These are phyloP conservation scores for Manihot esculenta DNA, from an alignment of 441 rosid species.

Conservation along the genomic window DNA sequence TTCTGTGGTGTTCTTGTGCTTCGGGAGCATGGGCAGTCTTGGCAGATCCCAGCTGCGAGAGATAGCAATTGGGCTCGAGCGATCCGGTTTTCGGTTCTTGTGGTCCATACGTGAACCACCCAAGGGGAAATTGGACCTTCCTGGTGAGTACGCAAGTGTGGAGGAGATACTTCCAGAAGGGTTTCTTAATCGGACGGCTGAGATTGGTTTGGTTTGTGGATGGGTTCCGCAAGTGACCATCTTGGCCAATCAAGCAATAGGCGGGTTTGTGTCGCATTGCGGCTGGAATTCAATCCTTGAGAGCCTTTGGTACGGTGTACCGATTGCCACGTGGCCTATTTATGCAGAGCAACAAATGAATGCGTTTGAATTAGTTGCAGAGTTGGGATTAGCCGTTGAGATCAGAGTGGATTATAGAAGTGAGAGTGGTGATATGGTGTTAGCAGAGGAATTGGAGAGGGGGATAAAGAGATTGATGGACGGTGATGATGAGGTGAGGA, in stretches of 20 bases:
- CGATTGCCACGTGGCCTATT: constrained; percentile 3
- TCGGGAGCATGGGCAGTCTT: constrained; percentile 27
- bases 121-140: background rate
- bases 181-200: constrained; percentile 26
- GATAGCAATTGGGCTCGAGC: constrained; percentile 24
- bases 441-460: background rate
- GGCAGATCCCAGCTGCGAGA: constrained; percentile 20
- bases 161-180: constrained; percentile 30
- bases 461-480: constrained; percentile 1
- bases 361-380: constrained; percentile 24
- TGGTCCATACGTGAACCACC: constrained; percentile 21
- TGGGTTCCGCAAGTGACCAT: constrained; percentile 37
- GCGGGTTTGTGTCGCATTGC: constrained; percentile 9
- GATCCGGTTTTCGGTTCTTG: constrained; percentile 22
- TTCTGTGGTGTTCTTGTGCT: constrained; percentile 33
- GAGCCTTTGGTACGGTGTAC: constrained; percentile 24
- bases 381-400: constrained; percentile 16
- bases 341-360: constrained; percentile 20
- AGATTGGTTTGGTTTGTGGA: constrained; percentile 26
- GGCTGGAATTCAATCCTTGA: constrained; percentile 14
- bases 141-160: background rate
- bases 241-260: constrained; percentile 15
- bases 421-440: background rate
- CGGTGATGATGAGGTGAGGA: background rate
- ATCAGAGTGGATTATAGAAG: constrained; percentile 16